Conservation (phyloP, 2,329 filamentous ascomycete species). For the Neofusicoccum umdonicola region DNA sequence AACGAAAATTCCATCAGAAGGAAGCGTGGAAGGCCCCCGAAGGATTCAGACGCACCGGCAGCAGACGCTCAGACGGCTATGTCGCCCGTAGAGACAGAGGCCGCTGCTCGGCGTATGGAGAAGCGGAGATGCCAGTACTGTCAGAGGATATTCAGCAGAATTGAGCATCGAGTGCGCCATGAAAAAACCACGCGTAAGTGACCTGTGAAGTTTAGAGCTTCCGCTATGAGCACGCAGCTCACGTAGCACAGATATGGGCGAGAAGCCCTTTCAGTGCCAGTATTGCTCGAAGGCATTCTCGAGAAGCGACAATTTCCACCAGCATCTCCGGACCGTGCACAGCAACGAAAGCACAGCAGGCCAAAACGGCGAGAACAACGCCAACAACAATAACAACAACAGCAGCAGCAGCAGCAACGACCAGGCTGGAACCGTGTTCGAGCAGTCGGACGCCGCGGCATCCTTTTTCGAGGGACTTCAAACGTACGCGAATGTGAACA, state of each 20-base stretch:
- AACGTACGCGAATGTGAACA: constrained; percentile 12
- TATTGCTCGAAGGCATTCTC: constrained; percentile 15
- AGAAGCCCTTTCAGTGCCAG: constrained; percentile 10
- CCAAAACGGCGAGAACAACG: neutral
- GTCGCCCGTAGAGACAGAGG: neutral
- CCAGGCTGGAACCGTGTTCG: neutral
- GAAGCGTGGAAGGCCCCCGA: neutral
- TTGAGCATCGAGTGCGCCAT: constrained; percentile 12
- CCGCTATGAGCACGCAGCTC: neutral
- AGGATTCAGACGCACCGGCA: neutral
- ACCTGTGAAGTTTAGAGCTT: neutral
- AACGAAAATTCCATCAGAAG: neutral
- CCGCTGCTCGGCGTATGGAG: constrained; percentile 2
- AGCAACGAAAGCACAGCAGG: neutral
- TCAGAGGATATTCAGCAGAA: constrained; percentile 9
- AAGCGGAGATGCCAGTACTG: constrained; percentile 13
- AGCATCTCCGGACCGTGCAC: constrained; percentile 13
- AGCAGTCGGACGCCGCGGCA: neutral
- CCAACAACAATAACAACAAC: neutral
- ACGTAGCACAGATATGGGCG: constrained; percentile 6
- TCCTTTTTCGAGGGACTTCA: constrained; percentile 13
- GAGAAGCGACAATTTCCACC: constrained; percentile 15
- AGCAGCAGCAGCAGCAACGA: neutral
- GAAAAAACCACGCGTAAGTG: constrained; percentile 16
- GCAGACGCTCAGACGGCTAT: neutral